These are phyloP conservation scores for Colletotrichum karsti DNA, from an alignment of 2,329 filamentous ascomycete genomes.

Conservation along the genomic window DNA sequence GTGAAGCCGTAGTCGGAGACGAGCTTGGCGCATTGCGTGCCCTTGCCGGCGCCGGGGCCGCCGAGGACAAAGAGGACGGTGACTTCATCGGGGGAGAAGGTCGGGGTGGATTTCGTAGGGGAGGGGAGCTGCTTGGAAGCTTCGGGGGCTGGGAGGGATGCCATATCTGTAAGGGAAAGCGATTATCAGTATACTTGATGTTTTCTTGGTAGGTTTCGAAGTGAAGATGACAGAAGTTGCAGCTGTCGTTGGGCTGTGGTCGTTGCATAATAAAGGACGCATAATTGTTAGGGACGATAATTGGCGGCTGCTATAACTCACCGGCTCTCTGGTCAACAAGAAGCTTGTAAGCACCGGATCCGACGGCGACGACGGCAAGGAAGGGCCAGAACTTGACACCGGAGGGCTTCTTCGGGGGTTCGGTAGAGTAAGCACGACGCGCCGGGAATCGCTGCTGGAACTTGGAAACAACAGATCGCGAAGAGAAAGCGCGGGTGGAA, in stretches of 20 bases:
- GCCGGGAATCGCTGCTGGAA: conserved; percentile 20
- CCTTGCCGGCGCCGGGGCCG: conserved; percentile 94
- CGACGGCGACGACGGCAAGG: conserved; percentile 55
- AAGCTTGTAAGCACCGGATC: conserved; percentile 57
- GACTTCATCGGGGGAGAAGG: conserved; percentile 79
- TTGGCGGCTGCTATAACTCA: conserved; percentile 39
- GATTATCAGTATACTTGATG: conserved; percentile 20
- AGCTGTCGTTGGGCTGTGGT: background rate
- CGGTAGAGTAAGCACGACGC: conserved; percentile 51
- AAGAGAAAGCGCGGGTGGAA: background rate
- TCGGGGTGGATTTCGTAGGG: conserved; percentile 66
- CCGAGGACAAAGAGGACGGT: conserved; percentile 98
- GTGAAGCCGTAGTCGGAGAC: conserved; percentile 90
- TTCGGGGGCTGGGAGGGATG: conserved; percentile 44
- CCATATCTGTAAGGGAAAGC: conserved; percentile 45
- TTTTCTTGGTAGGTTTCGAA: background rate
- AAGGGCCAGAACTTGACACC: conserved; percentile 68
- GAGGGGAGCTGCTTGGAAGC: conserved; percentile 54
- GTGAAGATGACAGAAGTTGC: background rate
- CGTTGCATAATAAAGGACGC: background rate
- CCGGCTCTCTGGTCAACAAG: conserved; percentile 60
- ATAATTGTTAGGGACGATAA: background rate
- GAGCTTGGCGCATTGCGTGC: conserved; percentile 91
- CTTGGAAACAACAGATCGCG: background rate
- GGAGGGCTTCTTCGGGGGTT: conserved; percentile 42